Percentiles rank a stretch among this genome's conserved stretches.
Conservation (phyloP, 1,284 basidiomycete genomes). For the Stereum hirsutum region DNA sequence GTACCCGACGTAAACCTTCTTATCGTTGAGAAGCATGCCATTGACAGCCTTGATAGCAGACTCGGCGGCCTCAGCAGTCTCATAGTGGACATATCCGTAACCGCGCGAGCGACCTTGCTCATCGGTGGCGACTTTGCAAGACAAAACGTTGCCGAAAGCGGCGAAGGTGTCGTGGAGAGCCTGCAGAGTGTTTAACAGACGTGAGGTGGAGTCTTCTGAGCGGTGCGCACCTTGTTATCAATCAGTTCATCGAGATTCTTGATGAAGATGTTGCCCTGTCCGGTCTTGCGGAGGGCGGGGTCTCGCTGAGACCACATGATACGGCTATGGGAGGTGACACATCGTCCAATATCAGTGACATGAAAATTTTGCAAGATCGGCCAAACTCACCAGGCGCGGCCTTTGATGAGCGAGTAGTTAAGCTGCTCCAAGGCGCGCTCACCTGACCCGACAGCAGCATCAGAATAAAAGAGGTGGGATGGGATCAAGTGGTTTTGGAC, state of each 20-base stretch:
- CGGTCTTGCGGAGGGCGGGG: conserved; percentile 97
- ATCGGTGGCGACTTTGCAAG: conserved; percentile 98
- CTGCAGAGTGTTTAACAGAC: conserved; percentile 23
- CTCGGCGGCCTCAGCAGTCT: conserved; percentile 94
- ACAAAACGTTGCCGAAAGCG: conserved; percentile 97
- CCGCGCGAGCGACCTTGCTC: conserved; percentile 90
- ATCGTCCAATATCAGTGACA: too few relatives aligned
- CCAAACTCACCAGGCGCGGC: conserved; percentile 76
- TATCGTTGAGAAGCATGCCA: conserved; percentile 99
- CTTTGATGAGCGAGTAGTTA: conserved; percentile 99
- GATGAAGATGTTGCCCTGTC: conserved; percentile 99
- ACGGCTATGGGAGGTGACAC: conserved; percentile 51
- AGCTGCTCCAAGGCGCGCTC: conserved; percentile 99
- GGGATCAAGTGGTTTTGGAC: conserved; percentile 17
- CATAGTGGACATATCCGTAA: conserved; percentile 99
- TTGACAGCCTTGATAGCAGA: conserved; percentile 98
- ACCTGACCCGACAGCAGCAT: conserved; percentile 51
- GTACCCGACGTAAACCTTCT: conserved; percentile 97
- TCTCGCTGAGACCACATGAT: conserved; percentile 99
- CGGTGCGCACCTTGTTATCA: conserved; percentile 83
- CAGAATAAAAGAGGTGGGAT: conserved; percentile 9
- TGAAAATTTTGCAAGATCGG: too few relatives aligned
- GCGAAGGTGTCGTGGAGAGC: conserved; percentile 99
- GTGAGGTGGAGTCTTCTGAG: neutral
- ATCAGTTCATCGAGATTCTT: conserved; percentile 98